Evolutionary conservation across 768 basidiomycete genomes (phyloP), one percentile per base, ranked within the genome.

Genomic region (Mycena galopus): DNA sequence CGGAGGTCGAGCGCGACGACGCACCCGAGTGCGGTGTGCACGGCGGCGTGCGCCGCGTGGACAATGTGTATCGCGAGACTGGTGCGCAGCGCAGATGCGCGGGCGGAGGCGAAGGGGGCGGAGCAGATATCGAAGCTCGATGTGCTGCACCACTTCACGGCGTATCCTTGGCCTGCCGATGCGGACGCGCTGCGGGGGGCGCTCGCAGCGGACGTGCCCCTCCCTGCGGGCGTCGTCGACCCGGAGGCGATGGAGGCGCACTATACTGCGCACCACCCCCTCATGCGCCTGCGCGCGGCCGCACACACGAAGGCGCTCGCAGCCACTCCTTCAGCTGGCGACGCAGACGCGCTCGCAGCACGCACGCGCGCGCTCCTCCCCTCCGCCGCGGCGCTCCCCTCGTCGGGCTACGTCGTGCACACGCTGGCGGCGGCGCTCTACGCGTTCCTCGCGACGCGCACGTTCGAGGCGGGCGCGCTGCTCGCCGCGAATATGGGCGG

Each of bases 381-480:
- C 0, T 68, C 76, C 9, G 71, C 37, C 8, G 56, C 73, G 0
- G 75, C 77, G 16, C 78, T 88, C 39, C 80, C 82, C 8, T 86
- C 86, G 4, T 76, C 82, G 0, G 85, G 84, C 19, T 86, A 82
- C 69, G 85, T 86, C 27, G 73, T 84, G 2, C 78, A 87, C 71
- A 84, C 83, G 1, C 71, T 85, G 19, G 78, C 84, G 7, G 84
- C 85, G 1, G 86, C 84, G 9, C 77, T 87, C 6, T 87, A 86
- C 65, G 86, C 85, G 64, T 88, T 87, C 76, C 80, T 87, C 27
- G 80, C 83, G 11, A 86, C 86, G 27, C 73, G 78, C 35, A 84
- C 77, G 3, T 87, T 87, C 65, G 86, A 87, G 64, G 81, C 82
- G 7, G 87, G 87, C 11, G 87, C 86, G 4, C 75, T 86, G 51